Percentiles rank a stretch among this genome's conserved stretches.
These are phyloP conservation scores for Apiospora malaysiana DNA, from an alignment of 2,329 filamentous ascomycete genomes.

Conservation along the genomic window DNA sequence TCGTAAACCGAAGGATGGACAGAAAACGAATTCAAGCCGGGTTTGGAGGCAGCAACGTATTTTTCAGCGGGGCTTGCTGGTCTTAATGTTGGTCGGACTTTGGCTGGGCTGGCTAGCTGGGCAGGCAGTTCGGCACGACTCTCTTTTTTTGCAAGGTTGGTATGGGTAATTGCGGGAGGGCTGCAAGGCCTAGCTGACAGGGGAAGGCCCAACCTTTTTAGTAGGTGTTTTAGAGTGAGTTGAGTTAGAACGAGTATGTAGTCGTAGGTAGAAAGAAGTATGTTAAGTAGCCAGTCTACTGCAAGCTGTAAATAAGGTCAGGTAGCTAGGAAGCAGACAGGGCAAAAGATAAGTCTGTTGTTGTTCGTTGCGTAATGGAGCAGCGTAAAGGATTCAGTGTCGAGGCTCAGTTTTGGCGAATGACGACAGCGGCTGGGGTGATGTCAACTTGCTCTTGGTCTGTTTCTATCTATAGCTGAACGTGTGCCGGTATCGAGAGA, in stretches of 20 bases:
- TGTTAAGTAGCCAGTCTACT: neutral
- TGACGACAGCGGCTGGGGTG: conserved; percentile 2
- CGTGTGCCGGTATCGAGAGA: neutral
- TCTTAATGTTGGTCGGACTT: neutral
- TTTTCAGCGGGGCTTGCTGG: conserved; percentile 6
- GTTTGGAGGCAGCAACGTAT: conserved; percentile 3
- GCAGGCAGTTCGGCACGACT: conserved; percentile 4
- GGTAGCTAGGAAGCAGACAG: too few species aligned
- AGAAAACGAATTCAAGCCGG: conserved; percentile 5
- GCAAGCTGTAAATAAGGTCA: neutral
- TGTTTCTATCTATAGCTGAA: neutral
- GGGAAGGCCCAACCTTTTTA: neutral
- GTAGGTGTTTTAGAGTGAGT: neutral
- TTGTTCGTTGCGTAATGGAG: conserved; percentile 9
- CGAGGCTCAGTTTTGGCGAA: neutral
- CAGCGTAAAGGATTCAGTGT: conserved; percentile 13
- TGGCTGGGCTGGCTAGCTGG: neutral
- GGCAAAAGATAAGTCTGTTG: neutral
- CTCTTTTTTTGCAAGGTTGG: neutral
- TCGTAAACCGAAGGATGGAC: neutral
- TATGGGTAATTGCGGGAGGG: conserved; percentile 11
- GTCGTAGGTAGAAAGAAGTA: neutral
- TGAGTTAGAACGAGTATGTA: too few species aligned
- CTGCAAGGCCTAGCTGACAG: conserved; percentile 6
- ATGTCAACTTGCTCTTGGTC: neutral